Base-by-base conservation (phyloP, 345 rosid genomes). In the Erucastrum elatum region DNA sequence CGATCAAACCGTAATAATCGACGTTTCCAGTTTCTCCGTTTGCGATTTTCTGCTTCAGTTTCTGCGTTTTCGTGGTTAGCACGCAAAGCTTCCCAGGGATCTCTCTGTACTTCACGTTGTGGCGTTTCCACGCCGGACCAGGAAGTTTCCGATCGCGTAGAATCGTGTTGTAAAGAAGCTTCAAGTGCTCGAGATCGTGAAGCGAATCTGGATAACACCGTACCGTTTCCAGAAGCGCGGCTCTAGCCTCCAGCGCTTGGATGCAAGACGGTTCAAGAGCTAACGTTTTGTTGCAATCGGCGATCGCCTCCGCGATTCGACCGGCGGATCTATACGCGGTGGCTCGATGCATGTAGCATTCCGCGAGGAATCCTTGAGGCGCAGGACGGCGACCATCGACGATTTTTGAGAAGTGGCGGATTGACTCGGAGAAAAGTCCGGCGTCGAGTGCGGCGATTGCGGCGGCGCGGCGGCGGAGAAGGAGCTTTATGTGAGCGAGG, bases 41-140 rank as follows among this genome's bases (percentile, higher is more conserved):
- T 17, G 94, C 98, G 58, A 95, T 91, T 61, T 94, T 84, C 61
- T 83, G 84, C 77, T 95, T 91, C 81, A 95, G 41, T 69, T 70
- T 82, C 69, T 93, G 90, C 39, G 88, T 88, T 79, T 83, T 91
- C 6, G 87, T 76, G 1, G 97, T 84, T 67, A 95, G 83, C 0
- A 89, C 88, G 21, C 95, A 91, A 27, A 95, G 76, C 55, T 83
- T 91, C 67, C 93, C 98, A 0, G 99, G 98, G 64, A 95, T 91
- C 35, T 95, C 99, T 30, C 91, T 80, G 88, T 92, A 95, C 41
- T 87, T 83, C 10, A 93, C 96, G 5, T 89, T 82, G 79, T 93
- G 98, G 6, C 89, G 86, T 83, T 95, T 95, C 99, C 99, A 95
- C 11, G 84, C 90, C 29, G 99, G 99, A 26, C 99, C 99, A 0